Conservation (phyloP, 2,329 filamentous ascomycete genomes). For the Cladosporium sp. region DNA sequence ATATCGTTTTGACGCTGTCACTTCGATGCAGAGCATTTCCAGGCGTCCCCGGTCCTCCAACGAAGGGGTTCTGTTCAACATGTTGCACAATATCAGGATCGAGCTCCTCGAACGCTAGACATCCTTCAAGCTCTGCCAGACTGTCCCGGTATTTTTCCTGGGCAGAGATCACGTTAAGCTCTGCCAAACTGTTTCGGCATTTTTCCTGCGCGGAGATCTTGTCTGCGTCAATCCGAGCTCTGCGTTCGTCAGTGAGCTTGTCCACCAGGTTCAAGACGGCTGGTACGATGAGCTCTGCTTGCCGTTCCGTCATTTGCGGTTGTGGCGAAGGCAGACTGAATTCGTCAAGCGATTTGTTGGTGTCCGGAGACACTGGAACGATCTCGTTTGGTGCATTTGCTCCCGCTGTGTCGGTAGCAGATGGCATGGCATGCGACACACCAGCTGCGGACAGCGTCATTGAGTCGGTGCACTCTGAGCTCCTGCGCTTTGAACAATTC, state of each 20-base stretch:
- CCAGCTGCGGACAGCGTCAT: no score
- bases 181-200: background rate
- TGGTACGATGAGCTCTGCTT: background rate
- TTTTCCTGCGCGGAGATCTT: background rate
- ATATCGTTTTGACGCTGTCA: background rate
- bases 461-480: no score
- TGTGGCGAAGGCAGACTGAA: background rate
- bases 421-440: no score
- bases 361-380: no score
- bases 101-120: slow-evolving; percentile 3
- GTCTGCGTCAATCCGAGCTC: background rate
- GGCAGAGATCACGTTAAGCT: background rate
- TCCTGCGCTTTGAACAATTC: no score
- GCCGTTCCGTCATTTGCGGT: background rate
- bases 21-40: background rate
- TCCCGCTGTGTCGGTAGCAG: no score
- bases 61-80: background rate
- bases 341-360: background rate
- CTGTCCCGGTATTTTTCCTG: background rate
- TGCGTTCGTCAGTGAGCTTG: no score
- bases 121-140: background rate
- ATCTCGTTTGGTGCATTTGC: no score
- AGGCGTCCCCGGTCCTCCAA: background rate
- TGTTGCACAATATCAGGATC: background rate
- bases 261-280: background rate